Evolutionary conservation across 768 basidiomycete species (phyloP), one percentile per base, ranked within the genome.

Genomic region (Phylloporus rhodoxanthus): DNA sequence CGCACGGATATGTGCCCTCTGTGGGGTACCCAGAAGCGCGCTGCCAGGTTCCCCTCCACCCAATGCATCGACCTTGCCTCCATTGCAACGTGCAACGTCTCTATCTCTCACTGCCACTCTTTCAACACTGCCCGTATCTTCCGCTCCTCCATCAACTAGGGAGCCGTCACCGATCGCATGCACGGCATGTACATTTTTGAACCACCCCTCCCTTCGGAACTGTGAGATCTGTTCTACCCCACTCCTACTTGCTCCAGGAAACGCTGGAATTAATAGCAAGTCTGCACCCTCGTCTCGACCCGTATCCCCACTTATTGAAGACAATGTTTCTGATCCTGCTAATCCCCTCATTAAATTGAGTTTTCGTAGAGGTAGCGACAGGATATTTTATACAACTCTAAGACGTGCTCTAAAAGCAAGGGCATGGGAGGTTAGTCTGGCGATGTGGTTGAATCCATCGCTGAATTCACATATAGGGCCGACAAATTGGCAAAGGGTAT

Each of bases 331-430:
- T 25, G 62, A 66, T 32, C 63, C 69, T 9, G 58, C 60, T 6
- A 62, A 71, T n/a, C 60, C 73, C 26, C 72, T 84, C 50, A 78
- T 96, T 42, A 86, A 88, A 56, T 64, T 99, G 48, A 93, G 90
- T 67, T 97, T 99, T 66, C 77, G 95, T 37, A 89, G 83, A 63
- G 92, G 94, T 3, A 94, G 94, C 0, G 92, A 88, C 63, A 87
- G 87, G 66, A 57, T 77, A 1, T 87, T 91, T 56, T 97, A 99
- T 66, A 72, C 79, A 15, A 75, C 79, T 10, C 72, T 97, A 32
- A 90, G 86, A 66, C 74, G 79, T 17, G 79, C 82, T 38, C 62
- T 95, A 43, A 75, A 80, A 53, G 73, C 76, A 5, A 90, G 84
- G 63, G 78, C 76, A 30, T 95, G 93, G 93, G 82, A 87, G 74